Conservation (phyloP, 495 filamentous ascomycete species). For the Hypoxylon lenormandii region DNA sequence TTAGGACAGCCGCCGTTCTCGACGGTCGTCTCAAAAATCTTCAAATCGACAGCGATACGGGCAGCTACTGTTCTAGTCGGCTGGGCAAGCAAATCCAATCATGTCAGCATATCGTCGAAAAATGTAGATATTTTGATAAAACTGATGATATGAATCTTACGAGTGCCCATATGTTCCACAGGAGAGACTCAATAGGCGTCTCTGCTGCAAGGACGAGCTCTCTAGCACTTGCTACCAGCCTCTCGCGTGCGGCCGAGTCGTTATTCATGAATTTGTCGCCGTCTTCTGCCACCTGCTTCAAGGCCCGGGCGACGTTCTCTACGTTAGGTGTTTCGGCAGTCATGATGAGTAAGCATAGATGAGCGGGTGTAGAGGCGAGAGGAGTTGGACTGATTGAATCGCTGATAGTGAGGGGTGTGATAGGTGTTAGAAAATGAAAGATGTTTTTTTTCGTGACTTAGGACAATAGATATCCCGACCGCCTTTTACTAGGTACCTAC, state of each 20-base stretch:
- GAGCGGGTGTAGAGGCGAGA: too few species aligned
- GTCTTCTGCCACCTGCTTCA: conserved; percentile 10
- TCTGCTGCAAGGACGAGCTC: conserved; percentile 20
- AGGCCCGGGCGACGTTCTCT: conserved; percentile 7
- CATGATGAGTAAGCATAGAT: neutral
- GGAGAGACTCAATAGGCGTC: conserved; percentile 19
- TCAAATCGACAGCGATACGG: conserved; percentile 32
- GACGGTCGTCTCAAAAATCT: conserved; percentile 31
- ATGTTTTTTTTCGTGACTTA: neutral
- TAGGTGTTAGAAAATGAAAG: neutral
- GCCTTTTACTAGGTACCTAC: too few species aligned
- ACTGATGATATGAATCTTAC: conserved; percentile 1
- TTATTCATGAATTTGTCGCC: conserved; percentile 15
- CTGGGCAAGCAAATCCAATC: conserved; percentile 10
- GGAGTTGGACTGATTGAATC: neutral
- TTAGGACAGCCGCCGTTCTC: conserved; percentile 24
- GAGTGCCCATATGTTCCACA: conserved; percentile 15
- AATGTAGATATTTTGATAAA: neutral
- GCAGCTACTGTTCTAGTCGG: conserved; percentile 35
- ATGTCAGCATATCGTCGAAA: neutral
- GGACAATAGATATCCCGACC: neutral
- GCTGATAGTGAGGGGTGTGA: neutral
- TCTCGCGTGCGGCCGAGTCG: conserved; percentile 11
- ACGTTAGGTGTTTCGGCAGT: conserved; percentile 10
- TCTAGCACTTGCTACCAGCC: conserved; percentile 12